These are phyloP conservation scores for Neurospora africana DNA, from an alignment of 495 filamentous ascomycete species.

Conservation along the genomic window DNA sequence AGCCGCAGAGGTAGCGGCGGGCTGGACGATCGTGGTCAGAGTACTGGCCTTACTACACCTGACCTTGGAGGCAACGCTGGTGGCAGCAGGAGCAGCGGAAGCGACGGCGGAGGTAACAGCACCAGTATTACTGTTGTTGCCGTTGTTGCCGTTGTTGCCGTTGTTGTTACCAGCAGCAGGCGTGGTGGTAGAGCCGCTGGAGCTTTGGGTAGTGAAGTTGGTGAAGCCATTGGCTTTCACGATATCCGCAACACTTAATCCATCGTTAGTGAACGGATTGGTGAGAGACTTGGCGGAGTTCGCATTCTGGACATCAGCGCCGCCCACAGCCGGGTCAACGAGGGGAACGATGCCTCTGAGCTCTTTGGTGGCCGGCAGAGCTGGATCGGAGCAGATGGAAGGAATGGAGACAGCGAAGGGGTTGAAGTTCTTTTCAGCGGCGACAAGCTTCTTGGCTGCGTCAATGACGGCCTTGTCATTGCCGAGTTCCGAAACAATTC, in stretches of 20 bases:
- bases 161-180: slow-evolving; percentile 5
- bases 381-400: slow-evolving; percentile 45
- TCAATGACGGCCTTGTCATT: slow-evolving; percentile 40
- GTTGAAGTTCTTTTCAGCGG: slow-evolving; percentile 62
- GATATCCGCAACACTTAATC: slow-evolving; percentile 46
- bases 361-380: slow-evolving; percentile 43
- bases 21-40: slow-evolving; percentile 11
- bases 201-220: slow-evolving; percentile 41
- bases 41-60: slow-evolving; percentile 5
- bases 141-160: background rate
- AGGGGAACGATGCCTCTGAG: slow-evolving; percentile 51
- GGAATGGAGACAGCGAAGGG: slow-evolving; percentile 44
- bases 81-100: slow-evolving; percentile 6
- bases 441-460: slow-evolving; percentile 47
- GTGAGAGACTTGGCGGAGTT: slow-evolving; percentile 38
- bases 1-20: slow-evolving; percentile 14
- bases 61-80: background rate
- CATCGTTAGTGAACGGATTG: slow-evolving; percentile 40
- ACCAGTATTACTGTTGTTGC: slow-evolving; percentile 7
- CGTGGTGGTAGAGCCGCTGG: slow-evolving; percentile 16
- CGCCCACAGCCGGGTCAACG: slow-evolving; percentile 46
- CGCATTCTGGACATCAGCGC: slow-evolving; percentile 42
- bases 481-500: slow-evolving; percentile 45
- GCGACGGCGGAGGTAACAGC: slow-evolving; percentile 10
- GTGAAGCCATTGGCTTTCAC: slow-evolving; percentile 42